Evolutionary conservation across 78 protist genomes (phyloP), one percentile per base, ranked within the genome.

Genomic region (Dictyostelium capitatum): DNA sequence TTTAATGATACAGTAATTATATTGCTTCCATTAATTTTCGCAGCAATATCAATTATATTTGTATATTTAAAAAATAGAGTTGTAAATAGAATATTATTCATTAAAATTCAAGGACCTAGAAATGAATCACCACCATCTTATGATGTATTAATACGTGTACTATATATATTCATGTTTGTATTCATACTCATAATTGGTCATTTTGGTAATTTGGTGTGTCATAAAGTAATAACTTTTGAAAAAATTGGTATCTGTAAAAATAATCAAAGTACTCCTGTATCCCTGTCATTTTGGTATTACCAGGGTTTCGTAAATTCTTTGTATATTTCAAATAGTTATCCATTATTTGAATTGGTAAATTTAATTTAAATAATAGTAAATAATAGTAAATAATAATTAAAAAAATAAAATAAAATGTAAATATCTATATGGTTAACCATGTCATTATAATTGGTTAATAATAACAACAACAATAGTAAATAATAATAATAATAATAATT

Each of bases 111-210:
- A 57, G 67, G 67, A 57, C 23, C 23, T 57, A 57, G 67, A 57
- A 57, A 57, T 57, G 67, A 57, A 57, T n/a, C 67, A n/a, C 67
- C 28, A 23, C 15, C 67, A 8, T 23, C 32, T 57, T 57, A 57
- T 57, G 67, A 57, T 57, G 67, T 57, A 19, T 57, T 57, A 57
- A 57, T 57, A 2, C 20, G 67, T n/a, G 67, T 57, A n/a, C 23
- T 57, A n/a, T 57, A 57, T 57, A 57, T 57, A n/a, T 57, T 57
- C 32, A 57, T 57, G 67, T 57, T 57, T 57, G 67, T 57, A n/a
- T 57, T 57, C 14, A 57, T 57, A n/a, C 23, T 57, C 20, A 57
- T 57, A 57, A 57, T 57, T n/a, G 67, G 67, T 19, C 67, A 57
- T 57, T 57, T 57, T n/a, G 67, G 67, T 23, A 57, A 57, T n/a